These are phyloP conservation scores for Achaetomium macrosporum DNA, from an alignment of 2,329 filamentous ascomycete species.

Conservation along the genomic window DNA sequence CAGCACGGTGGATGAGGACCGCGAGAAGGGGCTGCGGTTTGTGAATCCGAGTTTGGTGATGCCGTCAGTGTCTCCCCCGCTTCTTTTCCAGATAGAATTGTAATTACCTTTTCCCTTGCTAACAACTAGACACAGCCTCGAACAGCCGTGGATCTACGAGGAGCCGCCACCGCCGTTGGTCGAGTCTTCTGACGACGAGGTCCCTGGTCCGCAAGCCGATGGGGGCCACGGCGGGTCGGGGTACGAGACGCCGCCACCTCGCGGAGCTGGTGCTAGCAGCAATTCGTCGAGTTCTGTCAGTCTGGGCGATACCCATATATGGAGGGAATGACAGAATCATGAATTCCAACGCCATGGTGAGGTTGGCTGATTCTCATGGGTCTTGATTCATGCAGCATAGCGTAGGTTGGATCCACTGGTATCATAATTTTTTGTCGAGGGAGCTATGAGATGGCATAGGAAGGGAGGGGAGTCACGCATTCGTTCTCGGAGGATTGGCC, in stretches of 20 bases:
- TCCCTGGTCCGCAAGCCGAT: not conserved
- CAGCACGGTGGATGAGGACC: conserved; percentile 66
- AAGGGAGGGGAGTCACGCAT: too few species aligned
- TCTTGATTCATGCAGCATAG: too few species aligned
- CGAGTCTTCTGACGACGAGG: conserved; percentile 11
- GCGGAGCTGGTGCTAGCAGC: conserved; percentile 25
- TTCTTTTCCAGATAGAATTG: too few species aligned
- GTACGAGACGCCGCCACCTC: not conserved
- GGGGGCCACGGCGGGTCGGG: conserved; percentile 3
- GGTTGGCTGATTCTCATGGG: too few species aligned
- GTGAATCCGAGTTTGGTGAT: conserved; percentile 68
- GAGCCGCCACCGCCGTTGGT: conserved; percentile 46
- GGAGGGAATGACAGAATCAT: conserved; percentile 36
- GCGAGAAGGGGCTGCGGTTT: conserved; percentile 64
- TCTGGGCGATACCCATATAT: conserved; percentile 46
- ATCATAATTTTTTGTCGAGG: too few species aligned
- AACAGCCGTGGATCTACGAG: conserved; percentile 63
- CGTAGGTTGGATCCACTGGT: too few species aligned
- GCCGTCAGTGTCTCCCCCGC: too few species aligned
- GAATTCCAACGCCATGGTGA: too few species aligned
- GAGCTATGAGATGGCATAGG: too few species aligned
- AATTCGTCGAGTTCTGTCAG: conserved; percentile 41
- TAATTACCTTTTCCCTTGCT: not conserved
- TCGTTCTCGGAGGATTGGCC: too few species aligned
- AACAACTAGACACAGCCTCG: conserved; percentile 41